A percentile compares a stretch with the other conserved stretches of the same genome.
Conservation (phyloP, 2,329 filamentous ascomycete species). For the Nigrospora osmanthi region DNA sequence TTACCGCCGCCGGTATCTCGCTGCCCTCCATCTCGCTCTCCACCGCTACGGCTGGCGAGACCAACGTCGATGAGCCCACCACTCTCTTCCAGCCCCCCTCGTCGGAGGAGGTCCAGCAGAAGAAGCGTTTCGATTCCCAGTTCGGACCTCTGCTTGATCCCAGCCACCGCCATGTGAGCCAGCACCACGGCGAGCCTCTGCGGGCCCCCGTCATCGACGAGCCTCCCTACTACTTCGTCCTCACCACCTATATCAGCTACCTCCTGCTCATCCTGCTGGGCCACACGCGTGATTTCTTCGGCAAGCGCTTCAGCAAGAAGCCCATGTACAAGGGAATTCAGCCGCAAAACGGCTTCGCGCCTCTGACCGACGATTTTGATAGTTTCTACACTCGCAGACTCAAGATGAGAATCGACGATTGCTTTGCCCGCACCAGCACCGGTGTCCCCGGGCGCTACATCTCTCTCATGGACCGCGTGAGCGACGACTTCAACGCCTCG, state of each 20-base stretch:
- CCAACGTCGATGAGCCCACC: slow-evolving; percentile 64
- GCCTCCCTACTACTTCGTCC: slow-evolving; percentile 90
- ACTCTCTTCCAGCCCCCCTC: slow-evolving; percentile 82
- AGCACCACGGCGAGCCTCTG: slow-evolving; percentile 74
- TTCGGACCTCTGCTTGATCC: slow-evolving; percentile 79
- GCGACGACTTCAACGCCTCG: slow-evolving; percentile 82
- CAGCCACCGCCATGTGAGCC: slow-evolving; percentile 82
- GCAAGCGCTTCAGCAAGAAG: slow-evolving; percentile 84
- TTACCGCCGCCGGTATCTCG: slow-evolving; percentile 65
- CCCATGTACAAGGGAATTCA: slow-evolving; percentile 76
- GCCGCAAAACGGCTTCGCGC: slow-evolving; percentile 81
- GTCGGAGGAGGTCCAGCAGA: slow-evolving; percentile 69
- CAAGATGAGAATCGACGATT: slow-evolving; percentile 94
- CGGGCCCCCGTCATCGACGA: slow-evolving; percentile 85
- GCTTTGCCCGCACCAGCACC: slow-evolving; percentile 85
- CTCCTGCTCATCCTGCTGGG: slow-evolving; percentile 91
- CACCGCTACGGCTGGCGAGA: slow-evolving; percentile 70
- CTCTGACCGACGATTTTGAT: slow-evolving; percentile 96
- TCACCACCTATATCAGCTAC: slow-evolving; percentile 98
- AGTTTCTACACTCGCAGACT: slow-evolving; percentile 93
- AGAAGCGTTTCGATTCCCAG: slow-evolving; percentile 76
- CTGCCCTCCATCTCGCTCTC: slow-evolving; percentile 89
- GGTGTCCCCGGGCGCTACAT: slow-evolving; percentile 93
- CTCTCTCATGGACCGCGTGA: slow-evolving; percentile 83
- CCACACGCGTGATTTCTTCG: slow-evolving; percentile 94